These are phyloP conservation scores for Coniophora puteana DNA, from an alignment of 1,284 basidiomycete species.

Conservation along the genomic window DNA sequence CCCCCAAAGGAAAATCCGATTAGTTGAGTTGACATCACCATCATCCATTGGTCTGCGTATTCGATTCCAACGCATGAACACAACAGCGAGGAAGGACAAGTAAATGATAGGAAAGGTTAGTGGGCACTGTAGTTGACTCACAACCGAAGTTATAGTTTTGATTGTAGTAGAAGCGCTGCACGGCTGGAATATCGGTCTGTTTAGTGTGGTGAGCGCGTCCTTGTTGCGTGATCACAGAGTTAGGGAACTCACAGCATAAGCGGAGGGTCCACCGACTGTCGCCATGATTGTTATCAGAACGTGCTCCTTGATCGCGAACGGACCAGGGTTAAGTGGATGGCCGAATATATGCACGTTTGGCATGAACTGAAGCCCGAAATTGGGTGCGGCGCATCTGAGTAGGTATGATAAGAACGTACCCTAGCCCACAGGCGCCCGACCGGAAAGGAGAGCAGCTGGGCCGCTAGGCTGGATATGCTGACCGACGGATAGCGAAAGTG, in stretches of 20 bases:
- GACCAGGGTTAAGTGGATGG: constrained; percentile 54
- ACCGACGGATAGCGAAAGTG: constrained; percentile 44
- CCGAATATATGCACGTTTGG: constrained; percentile 54
- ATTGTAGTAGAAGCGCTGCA: constrained; percentile 57
- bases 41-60: constrained; percentile 43
- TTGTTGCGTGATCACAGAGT: neutral
- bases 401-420: neutral
- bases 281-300: constrained; percentile 66
- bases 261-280: constrained; percentile 51
- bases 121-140: too few relatives aligned
- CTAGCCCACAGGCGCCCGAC: constrained; percentile 43
- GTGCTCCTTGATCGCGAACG: constrained; percentile 72
- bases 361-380: constrained; percentile 39
- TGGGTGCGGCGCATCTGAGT: constrained; percentile 37
- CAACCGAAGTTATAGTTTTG: constrained; percentile 37
- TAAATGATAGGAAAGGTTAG: too few relatives aligned
- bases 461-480: constrained; percentile 39
- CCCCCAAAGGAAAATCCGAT: constrained; percentile 70
- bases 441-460: constrained; percentile 52
- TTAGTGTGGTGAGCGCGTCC: constrained; percentile 2
- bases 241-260: constrained; percentile 45
- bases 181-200: constrained; percentile 58
- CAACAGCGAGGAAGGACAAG: neutral
- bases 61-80: constrained; percentile 6
- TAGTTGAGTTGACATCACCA: constrained; percentile 64